Percentiles rank a stretch among this genome's conserved stretches.
Conservation (phyloP, 2,329 filamentous ascomycete species). For the Verticillium tricorpus region DNA sequence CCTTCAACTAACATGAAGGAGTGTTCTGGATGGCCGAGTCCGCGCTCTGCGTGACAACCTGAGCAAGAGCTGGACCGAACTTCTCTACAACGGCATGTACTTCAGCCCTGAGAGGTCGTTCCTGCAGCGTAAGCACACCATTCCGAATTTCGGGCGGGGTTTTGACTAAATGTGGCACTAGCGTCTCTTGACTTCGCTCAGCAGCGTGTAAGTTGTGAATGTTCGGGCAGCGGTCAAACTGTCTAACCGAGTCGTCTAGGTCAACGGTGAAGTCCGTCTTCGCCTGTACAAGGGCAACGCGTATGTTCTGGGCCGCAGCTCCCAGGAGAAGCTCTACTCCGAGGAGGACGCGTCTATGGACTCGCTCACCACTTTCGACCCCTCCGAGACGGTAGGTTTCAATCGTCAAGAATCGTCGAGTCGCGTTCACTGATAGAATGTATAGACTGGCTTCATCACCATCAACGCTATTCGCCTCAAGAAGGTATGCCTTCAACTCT, state of each 20-base stretch:
- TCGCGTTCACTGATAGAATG: neutral
- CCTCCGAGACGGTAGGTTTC: conserved; percentile 35
- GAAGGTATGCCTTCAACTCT: conserved; percentile 24
- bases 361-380: conserved; percentile 37
- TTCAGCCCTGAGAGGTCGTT: conserved; percentile 44
- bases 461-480: conserved; percentile 65
- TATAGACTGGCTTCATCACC: conserved; percentile 50
- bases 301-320: conserved; percentile 40
- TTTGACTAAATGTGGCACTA: neutral
- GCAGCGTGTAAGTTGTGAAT: conserved; percentile 2
- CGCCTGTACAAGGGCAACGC: conserved; percentile 35
- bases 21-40: conserved; percentile 47
- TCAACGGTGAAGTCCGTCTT: conserved; percentile 18
- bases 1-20: conserved; percentile 37
- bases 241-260: neutral
- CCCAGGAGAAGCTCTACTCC: conserved; percentile 45
- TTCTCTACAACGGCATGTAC: conserved; percentile 23
- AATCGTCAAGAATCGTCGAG: conserved; percentile 30
- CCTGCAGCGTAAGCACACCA: conserved; percentile 54
- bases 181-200: conserved; percentile 10
- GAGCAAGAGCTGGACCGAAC: conserved; percentile 29
- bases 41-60: conserved; percentile 50
- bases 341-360: conserved; percentile 47
- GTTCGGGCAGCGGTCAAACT: neutral
- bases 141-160: conserved; percentile 24